Conservation (phyloP, 2,329 filamentous ascomycete genomes). For the Acrodontium crateriforme region DNA sequence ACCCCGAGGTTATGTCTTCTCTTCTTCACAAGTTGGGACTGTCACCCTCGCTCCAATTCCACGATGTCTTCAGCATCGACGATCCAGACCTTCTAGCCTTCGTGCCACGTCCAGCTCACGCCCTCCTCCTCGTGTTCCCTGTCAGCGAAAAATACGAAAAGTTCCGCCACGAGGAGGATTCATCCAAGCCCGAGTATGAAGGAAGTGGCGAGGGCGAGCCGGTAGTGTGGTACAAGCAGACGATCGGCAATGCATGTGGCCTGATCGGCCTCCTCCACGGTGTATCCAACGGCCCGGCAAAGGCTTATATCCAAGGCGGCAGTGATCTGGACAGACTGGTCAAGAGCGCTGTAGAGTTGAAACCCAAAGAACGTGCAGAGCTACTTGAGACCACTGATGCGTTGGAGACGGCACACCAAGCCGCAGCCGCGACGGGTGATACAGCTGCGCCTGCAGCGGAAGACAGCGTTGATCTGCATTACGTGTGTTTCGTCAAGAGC, state of each 20-base stretch:
- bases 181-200: constrained; percentile 45
- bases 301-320: constrained; percentile 42
- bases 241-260: constrained; percentile 85
- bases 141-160: constrained; percentile 66
- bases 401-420: constrained; percentile 65
- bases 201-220: constrained; percentile 57
- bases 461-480: constrained; percentile 85
- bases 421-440: constrained; percentile 63
- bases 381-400: constrained; percentile 64
- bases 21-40: constrained; percentile 77
- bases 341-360: constrained; percentile 53
- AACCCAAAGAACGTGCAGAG: constrained; percentile 50
- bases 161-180: constrained; percentile 62
- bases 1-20: constrained; percentile 76
- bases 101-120: constrained; percentile 75
- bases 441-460: constrained; percentile 63
- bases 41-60: constrained; percentile 59
- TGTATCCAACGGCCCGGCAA: constrained; percentile 60
- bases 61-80: constrained; percentile 85
- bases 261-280: constrained; percentile 80
- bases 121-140: constrained; percentile 85
- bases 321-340: constrained; percentile 54
- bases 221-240: constrained; percentile 89
- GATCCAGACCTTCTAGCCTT: constrained; percentile 75
- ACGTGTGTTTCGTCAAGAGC: constrained; percentile 83